phyloP scores from a whole-genome alignment of 257 asterid genomes.

The Forsythia viridissima region DNA sequence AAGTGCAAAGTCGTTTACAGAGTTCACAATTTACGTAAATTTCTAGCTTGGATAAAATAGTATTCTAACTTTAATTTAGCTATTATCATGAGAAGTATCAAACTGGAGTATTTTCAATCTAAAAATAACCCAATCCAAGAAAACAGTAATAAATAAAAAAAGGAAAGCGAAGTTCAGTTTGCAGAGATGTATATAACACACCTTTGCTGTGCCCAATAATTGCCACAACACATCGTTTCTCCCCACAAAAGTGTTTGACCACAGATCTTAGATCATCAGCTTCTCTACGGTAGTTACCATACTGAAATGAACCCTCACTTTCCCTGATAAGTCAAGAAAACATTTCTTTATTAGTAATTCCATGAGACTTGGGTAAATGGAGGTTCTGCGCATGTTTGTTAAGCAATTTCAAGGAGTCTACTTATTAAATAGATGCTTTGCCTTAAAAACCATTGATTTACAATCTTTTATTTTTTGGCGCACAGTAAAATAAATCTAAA shows the following conservation, averaged over 20 bases:
- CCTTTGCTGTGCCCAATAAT: slow-evolving; percentile 95
- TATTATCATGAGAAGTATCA: background rate
- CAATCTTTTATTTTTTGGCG: too few relatives aligned
- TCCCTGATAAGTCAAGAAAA: slow-evolving; percentile 50
- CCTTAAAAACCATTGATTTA: too few relatives aligned
- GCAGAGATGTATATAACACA: slow-evolving; percentile 11
- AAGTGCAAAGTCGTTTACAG: background rate
- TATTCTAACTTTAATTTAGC: background rate
- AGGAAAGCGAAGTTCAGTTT: background rate
- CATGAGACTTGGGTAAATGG: background rate
- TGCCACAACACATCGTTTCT: slow-evolving; percentile 52
- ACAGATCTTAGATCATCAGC: slow-evolving; percentile 77
- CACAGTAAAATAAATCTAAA: background rate
- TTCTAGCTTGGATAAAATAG: background rate
- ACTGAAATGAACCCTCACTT: slow-evolving; percentile 86
- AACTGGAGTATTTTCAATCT: background rate
- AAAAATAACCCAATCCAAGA: too few relatives aligned
- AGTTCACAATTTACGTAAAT: too few relatives aligned
- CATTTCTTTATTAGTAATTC: background rate
- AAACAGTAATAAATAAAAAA: background rate
- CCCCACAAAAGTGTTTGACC: slow-evolving; percentile 60
- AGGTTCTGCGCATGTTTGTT: background rate
- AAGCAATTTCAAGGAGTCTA: background rate
- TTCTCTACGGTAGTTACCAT: slow-evolving; percentile 82
- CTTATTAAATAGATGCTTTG: too few relatives aligned